Evolutionary conservation across 129 eudicot species (phyloP), one percentile per base, ranked within the genome.

Genomic region (Pittosporum tobira): DNA sequence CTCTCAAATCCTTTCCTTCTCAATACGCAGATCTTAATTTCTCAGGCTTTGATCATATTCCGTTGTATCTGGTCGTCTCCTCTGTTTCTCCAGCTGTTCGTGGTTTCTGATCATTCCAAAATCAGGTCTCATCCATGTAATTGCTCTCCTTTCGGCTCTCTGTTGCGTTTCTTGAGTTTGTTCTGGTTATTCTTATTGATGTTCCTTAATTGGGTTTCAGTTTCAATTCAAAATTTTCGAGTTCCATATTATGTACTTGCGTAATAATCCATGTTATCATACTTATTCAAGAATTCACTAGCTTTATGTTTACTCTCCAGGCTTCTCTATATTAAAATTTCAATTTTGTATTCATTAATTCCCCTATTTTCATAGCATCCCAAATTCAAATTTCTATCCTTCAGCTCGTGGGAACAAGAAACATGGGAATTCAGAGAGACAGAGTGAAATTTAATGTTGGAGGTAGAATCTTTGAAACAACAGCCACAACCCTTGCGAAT

Each of bases 391-490:
- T 61, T 28, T 44, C 25, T 40, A 1, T 50, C 14, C 43, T 18
- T 56, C 29, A 49, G 20, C 67, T 28, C 4, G 55, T 1, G 25
- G 38, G 43, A 50, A 59, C 51, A 18, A 56, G 36, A 63, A 43
- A 37, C 37, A 88, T 88, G 94, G 95, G 83, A 40, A 67, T 73
- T 75, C 88, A 73, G 66, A 90, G 77, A 27, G 97, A 85, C 29
- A 77, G 78, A 14, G 82, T 93, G 53, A 81, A 71, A 68, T 68
- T 93, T 62, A 93, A 93, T 16, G 99, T 87, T 43, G 94, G 99
- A 51, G 99, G 99, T 18, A 84, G 70, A 66, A 59, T 87, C 73
- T 87, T 87, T 46, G 91, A 84, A 69, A 93, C 99, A n/a, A 87
- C 99, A 1, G 68, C 94, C 15, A 93, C 99, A 53, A 93, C 99